Evolutionary conservation across 169 alveolate species (phyloP).

Genomic region (Plasmodium sp.): DNA sequence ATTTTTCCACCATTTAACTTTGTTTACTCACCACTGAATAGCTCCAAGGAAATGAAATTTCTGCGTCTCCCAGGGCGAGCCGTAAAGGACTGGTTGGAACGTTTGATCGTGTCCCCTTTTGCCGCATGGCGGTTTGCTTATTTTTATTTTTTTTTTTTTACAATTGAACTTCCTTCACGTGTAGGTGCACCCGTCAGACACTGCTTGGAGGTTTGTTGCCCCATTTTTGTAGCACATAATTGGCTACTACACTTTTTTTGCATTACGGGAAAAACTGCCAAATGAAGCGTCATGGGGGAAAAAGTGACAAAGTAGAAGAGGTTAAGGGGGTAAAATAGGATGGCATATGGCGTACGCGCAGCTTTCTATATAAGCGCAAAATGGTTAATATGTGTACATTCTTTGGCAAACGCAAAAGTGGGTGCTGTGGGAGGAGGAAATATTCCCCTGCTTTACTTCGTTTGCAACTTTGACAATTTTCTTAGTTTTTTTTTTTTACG

Average conservation of each 20-base stretch:
- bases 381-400: background rate
- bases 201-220: background rate
- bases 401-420: background rate
- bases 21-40: background rate
- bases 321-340: background rate
- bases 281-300: background rate
- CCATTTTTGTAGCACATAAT: background rate
- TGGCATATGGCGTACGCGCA: background rate
- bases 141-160: no score
- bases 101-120: background rate
- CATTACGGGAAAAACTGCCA: background rate
- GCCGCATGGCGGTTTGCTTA: background rate
- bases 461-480: background rate
- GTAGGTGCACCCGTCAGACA: background rate
- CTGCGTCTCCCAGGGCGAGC: background rate
- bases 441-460: background rate
- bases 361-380: background rate
- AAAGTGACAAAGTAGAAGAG: background rate
- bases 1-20: background rate
- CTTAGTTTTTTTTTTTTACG: background rate
- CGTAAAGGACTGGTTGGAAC: background rate
- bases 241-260: background rate
- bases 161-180: background rate
- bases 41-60: background rate
- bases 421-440: background rate